A percentile compares a stretch with the other conserved stretches of the same genome.
Evolutionary conservation across 257 asterid species (phyloP).

Genomic region (Scutellaria minor): DNA sequence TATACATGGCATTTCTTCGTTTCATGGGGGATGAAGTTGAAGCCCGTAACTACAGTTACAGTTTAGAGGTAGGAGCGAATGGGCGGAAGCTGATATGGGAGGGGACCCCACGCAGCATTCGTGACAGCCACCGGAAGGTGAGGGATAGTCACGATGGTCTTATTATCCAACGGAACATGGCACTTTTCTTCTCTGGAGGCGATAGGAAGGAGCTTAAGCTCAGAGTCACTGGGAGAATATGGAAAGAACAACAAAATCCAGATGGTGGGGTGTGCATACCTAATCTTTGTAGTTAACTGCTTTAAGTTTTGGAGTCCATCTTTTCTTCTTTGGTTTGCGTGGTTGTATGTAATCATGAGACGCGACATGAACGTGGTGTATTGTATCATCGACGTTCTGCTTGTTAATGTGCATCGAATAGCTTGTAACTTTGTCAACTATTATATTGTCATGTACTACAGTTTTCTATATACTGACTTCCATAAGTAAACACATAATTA

Average conservation of each 20-base stretch:
- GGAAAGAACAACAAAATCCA: constrained; percentile 79
- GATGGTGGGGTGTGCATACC: constrained; percentile 76
- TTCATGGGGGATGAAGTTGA: constrained; percentile 81
- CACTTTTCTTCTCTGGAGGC: constrained; percentile 81
- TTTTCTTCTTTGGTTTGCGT: constrained; percentile 16
- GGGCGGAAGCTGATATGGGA: constrained; percentile 84
- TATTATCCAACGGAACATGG: constrained; percentile 77
- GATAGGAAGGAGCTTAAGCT: constrained; percentile 88
- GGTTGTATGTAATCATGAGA: constrained; percentile 25
- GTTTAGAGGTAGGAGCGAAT: constrained; percentile 80
- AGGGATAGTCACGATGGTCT: constrained; percentile 86
- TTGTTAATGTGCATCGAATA: constrained; percentile 32
- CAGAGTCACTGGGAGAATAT: constrained; percentile 78
- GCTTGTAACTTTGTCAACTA: constrained; percentile 23
- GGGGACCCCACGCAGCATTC: constrained; percentile 78
- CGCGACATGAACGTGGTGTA: not conserved
- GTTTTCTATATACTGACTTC: constrained; percentile 29
- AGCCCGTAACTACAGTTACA: constrained; percentile 76
- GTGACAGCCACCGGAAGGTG: constrained; percentile 89
- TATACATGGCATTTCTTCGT: constrained; percentile 83
- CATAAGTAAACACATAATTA: not conserved
- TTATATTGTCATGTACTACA: not conserved
- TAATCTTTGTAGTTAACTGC: constrained; percentile 61
- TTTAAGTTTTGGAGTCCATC: not conserved
- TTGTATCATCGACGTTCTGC: constrained; percentile 6